Base-by-base conservation (phyloP, 768 basidiomycete genomes). In the Tulasnella sp. region DNA sequence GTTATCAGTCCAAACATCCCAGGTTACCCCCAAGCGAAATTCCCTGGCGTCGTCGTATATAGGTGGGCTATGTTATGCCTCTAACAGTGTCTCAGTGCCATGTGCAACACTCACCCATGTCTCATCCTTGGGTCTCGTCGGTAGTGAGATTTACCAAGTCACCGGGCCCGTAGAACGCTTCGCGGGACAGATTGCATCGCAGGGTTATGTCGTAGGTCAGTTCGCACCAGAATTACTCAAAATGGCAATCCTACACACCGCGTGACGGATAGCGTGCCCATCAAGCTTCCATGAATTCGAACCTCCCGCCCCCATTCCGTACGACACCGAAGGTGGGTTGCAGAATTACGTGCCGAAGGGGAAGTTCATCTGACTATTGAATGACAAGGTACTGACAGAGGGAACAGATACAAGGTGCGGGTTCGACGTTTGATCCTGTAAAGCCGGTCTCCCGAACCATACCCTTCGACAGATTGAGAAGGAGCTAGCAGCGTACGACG, bases 81-180 rank as follows among this genome's bases (percentile, higher is more conserved):
- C 15, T 14, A 17, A 51, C 34, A 8, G n/a, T 15, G 9, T 34
- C 12, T 25, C 34, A 9, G 4, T 6, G n/a, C 23, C 25, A 19
- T 32, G 21, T 49, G 49, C 3, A 48, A 6, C 17, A 17, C 9
- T n/a, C 4, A 5, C 17, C 12, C 12, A 37, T 25, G 34, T 29
- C 39, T n/a, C n/a, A n/a, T n/a, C n/a, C n/a, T n/a, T n/a, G n/a
- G n/a, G 21, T 9, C 12, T 69, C 29, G 66, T 68, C 19, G 69
- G 68, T 65, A 91, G 89, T 64, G 92, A 94, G 72, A 97, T 97
- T 54, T 97, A 96, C 67, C 87, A 89, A 68, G 90, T 93, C 1
- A 93, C 89, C n/a, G 90, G 90, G 0, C 92, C 92, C 34, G 92
- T 94, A n/a, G 91, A 93, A 67, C 80, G 92, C 49, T 90, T 87